Evolutionary conservation across 1,284 basidiomycete species (phyloP).

Genomic region (Ustilago xerochloae): DNA sequence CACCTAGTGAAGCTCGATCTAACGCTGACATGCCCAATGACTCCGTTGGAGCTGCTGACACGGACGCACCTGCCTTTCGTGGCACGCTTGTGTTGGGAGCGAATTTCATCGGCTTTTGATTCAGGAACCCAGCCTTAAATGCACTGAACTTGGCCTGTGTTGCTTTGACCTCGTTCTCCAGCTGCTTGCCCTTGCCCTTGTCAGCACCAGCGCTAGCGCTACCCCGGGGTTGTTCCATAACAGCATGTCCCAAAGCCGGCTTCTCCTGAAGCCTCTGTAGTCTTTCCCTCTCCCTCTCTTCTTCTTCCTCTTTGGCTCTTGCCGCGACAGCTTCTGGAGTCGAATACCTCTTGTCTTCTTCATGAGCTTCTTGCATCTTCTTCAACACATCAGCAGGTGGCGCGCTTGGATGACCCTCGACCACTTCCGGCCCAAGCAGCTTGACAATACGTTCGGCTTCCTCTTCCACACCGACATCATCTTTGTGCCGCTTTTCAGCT

Average conservation of each 20-base stretch:
- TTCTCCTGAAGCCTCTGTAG: constrained; percentile 22
- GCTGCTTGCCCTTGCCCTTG: neutral
- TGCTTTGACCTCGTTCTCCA: neutral
- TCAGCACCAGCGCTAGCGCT: neutral
- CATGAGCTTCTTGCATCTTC: constrained; percentile 47
- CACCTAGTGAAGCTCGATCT: constrained; percentile 51
- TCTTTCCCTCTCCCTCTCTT: constrained; percentile 22
- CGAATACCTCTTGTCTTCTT: constrained; percentile 24
- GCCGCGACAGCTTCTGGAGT: constrained; percentile 34
- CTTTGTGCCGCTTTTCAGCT: constrained; percentile 49
- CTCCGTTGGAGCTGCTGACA: constrained; percentile 33
- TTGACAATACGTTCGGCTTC: constrained; percentile 63
- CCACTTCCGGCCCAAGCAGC: constrained; percentile 59
- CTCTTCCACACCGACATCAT: constrained; percentile 60
- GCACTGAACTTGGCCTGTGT: constrained; percentile 48
- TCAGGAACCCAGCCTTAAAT: constrained; percentile 61
- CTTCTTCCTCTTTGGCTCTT: constrained; percentile 26
- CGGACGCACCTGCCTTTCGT: constrained; percentile 3
- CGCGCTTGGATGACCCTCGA: constrained; percentile 59
- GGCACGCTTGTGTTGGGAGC: constrained; percentile 15
- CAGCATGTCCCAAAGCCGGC: constrained; percentile 39
- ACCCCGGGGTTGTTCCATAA: constrained; percentile 24
- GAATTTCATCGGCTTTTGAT: constrained; percentile 37
- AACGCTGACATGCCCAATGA: constrained; percentile 62
- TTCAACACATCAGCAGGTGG: constrained; percentile 32